Evolutionary conservation across 2,329 filamentous ascomycete species (phyloP).

Genomic region (Aspergillus ochraceoroseus): DNA sequence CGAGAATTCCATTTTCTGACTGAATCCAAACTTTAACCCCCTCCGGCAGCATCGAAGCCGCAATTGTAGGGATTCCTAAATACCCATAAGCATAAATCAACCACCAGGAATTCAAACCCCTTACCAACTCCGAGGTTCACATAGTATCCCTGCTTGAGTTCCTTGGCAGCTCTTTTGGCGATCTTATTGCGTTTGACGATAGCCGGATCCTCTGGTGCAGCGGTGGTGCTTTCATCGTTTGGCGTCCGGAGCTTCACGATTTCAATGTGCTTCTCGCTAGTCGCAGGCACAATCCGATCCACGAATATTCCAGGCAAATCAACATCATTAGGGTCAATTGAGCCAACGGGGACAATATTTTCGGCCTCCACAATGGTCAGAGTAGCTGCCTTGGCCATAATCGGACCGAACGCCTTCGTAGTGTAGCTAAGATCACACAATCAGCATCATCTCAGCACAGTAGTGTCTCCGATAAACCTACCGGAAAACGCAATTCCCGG

Average conservation of each 20-base stretch:
- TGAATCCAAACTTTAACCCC: constrained; percentile 74
- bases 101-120: constrained; percentile 6
- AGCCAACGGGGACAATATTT: constrained; percentile 70
- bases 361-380: constrained; percentile 80
- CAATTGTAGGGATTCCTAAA: constrained; percentile 76
- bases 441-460: neutral
- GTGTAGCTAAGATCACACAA: constrained; percentile 49
- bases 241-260: constrained; percentile 55
- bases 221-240: constrained; percentile 36
- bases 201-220: constrained; percentile 32
- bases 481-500: constrained; percentile 75
- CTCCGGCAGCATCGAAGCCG: constrained; percentile 66
- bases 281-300: constrained; percentile 72
- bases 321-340: constrained; percentile 67
- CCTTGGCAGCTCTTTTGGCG: constrained; percentile 69
- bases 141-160: constrained; percentile 59
- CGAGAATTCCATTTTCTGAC: constrained; percentile 79
- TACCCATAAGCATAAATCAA: constrained; percentile 2
- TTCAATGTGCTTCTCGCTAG: constrained; percentile 67
- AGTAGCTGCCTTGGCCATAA: constrained; percentile 76
- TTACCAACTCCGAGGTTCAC: constrained; percentile 35
- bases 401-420: constrained; percentile 67
- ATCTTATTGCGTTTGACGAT: constrained; percentile 54
- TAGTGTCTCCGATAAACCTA: constrained; percentile 36
- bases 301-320: constrained; percentile 79